Evolutionary conservation across 805 yeast species (phyloP), one percentile per base, ranked within the genome.

Genomic region (Wickerhamiella qilinensis): DNA sequence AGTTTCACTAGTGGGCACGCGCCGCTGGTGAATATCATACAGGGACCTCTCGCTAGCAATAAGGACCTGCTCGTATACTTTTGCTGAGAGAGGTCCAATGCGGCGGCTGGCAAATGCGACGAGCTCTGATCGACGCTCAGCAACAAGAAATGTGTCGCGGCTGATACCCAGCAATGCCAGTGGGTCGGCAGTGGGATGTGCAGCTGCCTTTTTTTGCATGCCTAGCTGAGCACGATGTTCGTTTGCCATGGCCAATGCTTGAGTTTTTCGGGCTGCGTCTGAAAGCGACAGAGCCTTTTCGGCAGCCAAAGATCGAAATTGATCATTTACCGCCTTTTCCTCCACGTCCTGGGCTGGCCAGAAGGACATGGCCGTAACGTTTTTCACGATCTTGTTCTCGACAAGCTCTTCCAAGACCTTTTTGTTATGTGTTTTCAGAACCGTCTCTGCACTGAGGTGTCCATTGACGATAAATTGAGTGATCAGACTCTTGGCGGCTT

Each of bases 51-150:
- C 95, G 16, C 80, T 63, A 30, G 68, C 52, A 15, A 57, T 46
- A 41, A 91, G 65, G 3, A 76, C 73, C 9, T 65, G 55, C 34
- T 64, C 63, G 53, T 81, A 88, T 9, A 91, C 66, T 33, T 64
- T 57, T 0, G 91, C 66, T 0, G 93, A 65, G 2, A 79, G 56
- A 5, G 66, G 58, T 2, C 97, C 97, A 24, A 85, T 57, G 38
- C 83, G 67, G 34, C 78, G 76, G 22, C 67, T 63, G 12, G 77
- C 79, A 36, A 79, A 65, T 25, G 71, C 70, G 1, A 64, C 71
- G 14, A 91, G 63, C 46, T 79, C 79, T 33, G 62, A 55, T 9
- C 79, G 67, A 46, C 96, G 68, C 49, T 76, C 65, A 25, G 69
- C 59, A 51, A 83, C 77, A 37, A 80, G 65, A 48, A 70, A 85